Evolutionary conservation across 306 rosid species (phyloP).

Genomic region (Cucumis melo): DNA sequence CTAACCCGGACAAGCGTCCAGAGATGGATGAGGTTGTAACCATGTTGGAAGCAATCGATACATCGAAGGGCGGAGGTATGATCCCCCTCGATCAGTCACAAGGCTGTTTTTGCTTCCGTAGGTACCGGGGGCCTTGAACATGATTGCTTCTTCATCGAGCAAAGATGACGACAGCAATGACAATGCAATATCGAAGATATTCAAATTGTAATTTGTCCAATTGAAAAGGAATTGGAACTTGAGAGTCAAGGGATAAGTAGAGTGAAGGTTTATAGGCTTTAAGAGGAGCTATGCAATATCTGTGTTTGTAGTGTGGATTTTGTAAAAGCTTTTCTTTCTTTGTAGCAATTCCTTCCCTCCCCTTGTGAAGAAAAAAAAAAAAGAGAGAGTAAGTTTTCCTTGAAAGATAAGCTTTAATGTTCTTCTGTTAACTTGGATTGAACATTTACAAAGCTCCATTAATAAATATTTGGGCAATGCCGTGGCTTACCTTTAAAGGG

Average conservation of each 20-base stretch:
- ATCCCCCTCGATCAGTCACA: constrained; percentile 79
- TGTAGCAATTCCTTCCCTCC: constrained; percentile 14
- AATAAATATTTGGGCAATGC: constrained; percentile 2
- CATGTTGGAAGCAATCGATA: constrained; percentile 86
- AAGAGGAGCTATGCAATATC: constrained; percentile 29
- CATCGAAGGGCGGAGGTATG: constrained; percentile 97
- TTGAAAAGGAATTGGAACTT: constrained; percentile 19
- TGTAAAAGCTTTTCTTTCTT: constrained; percentile 41
- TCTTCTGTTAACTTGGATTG: not conserved
- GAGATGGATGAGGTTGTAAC: constrained; percentile 94
- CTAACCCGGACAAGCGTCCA: constrained; percentile 86
- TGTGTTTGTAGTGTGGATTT: constrained; percentile 37
- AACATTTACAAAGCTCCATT: not conserved
- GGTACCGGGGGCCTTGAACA: constrained; percentile 74
- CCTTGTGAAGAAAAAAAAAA: not conserved
- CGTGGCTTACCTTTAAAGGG: not conserved
- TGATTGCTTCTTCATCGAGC: constrained; percentile 2
- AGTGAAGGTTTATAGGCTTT: constrained; percentile 21
- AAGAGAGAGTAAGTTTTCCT: not conserved
- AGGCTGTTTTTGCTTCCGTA: constrained; percentile 79
- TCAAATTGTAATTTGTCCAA: constrained; percentile 33
- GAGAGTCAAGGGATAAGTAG: not conserved
- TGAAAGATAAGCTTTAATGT: not conserved
- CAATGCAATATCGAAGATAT: constrained; percentile 3
- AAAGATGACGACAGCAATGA: not conserved